Evolutionary conservation across 306 rosid species (phyloP), one percentile per base, ranked within the genome.

Genomic region (Casuarina glauca): DNA sequence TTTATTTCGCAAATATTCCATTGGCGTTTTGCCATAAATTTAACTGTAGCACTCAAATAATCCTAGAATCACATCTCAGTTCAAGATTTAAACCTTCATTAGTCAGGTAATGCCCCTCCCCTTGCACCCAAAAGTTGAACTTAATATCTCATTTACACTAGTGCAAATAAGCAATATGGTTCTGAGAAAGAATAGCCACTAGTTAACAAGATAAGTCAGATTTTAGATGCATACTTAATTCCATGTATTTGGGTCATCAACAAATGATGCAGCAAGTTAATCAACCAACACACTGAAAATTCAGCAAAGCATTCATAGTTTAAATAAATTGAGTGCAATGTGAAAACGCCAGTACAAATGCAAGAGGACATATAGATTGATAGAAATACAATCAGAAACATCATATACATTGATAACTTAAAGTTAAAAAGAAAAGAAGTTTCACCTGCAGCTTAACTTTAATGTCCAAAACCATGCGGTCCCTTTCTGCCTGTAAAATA

Each of bases 401-500:
- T 15, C 4, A 16, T 49, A 57, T 26, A 55, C 46, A 48, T 19
- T 0, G n/a, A 66, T 17, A 43, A 61, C 13, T 3, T 11, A 32
- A 70, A 69, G 32, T 49, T 12, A 35, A 73, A 62, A 79, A 63
- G 57, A 64, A 82, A 76, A 51, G 51, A 69, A 42, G 73, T 38
- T 69, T 62, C 87, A 95, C 99, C 99, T 95, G 99, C 79, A 95
- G 87, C 88, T 95, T 95, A 82, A 95, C 99, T 86, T 95, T 82
- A 78, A 95, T 95, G 84, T 95, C 99, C 89, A 95, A 87, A 76
- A 95, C 99, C 97, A 95, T 95, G 82, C 86, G 92, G 10, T 91
- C 99, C 85, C 99, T 91, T 87, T 95, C 99, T 3, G 97, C 99
- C 99, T 95, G 93, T 78, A 86, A 51, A 76, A 81, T 4, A 67